phyloP scores from a whole-genome alignment of 164 flowering plant genomes.

The Pachysandra terminalis region DNA sequence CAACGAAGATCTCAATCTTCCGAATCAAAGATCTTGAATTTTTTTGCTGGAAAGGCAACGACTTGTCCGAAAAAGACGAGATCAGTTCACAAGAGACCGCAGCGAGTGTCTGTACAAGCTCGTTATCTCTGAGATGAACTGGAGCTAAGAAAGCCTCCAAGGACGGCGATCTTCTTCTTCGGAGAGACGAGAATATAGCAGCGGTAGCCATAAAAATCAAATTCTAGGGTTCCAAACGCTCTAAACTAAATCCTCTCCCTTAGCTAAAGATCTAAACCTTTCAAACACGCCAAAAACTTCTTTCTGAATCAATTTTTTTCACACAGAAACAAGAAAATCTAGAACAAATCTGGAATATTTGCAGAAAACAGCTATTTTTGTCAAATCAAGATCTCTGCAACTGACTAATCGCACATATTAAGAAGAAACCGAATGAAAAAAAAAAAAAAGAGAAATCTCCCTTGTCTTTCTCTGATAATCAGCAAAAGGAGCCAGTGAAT shows the following conservation, averaged over 20 bases:
- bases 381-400: too few species aligned
- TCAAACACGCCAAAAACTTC: too few species aligned
- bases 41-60: conserved; percentile 51
- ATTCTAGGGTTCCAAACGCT: conserved; percentile 3
- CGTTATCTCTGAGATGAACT: conserved; percentile 55
- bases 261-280: too few species aligned
- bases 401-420: too few species aligned
- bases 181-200: conserved; percentile 64
- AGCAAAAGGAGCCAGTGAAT: too few species aligned
- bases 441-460: too few species aligned
- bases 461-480: too few species aligned
- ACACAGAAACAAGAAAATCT: too few species aligned
- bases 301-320: too few species aligned
- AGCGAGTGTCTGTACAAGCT: conserved; percentile 51
- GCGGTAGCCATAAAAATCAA: conserved; percentile 57
- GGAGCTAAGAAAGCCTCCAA: conserved; percentile 81
- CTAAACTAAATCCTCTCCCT: neutral
- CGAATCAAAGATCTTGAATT: conserved; percentile 61
- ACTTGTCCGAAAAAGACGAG: conserved; percentile 30
- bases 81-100: conserved; percentile 44
- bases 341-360: too few species aligned
- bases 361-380: too few species aligned
- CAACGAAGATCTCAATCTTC: conserved; percentile 53
- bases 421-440: too few species aligned
- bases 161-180: conserved; percentile 73